These are phyloP conservation scores for Ilyonectria destructans DNA, from an alignment of 2,329 filamentous ascomycete species.

Conservation along the genomic window DNA sequence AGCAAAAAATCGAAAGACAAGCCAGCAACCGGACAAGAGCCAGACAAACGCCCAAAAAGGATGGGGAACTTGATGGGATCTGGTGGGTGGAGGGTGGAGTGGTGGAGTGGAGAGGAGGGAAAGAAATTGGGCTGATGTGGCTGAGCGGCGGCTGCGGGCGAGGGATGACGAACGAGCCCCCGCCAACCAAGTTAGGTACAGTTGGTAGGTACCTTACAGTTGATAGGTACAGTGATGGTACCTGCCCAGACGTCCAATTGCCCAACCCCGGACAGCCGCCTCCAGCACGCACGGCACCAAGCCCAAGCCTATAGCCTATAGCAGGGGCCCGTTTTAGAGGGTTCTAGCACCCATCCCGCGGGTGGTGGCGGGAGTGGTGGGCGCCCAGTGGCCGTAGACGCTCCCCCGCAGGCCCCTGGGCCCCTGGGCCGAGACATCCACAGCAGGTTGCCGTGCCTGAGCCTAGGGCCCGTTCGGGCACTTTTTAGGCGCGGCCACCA, in stretches of 20 bases:
- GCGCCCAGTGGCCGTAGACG: neutral
- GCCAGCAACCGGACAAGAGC: neutral
- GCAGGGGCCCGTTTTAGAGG: too few species aligned
- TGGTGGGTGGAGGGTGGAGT: conserved; percentile 7
- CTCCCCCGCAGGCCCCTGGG: conserved; percentile 24
- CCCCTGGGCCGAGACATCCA: conserved; percentile 33
- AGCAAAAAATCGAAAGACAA: neutral
- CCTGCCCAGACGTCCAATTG: too few species aligned
- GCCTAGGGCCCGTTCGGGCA: conserved; percentile 14
- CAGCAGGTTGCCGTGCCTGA: conserved; percentile 28
- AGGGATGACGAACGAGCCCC: conserved; percentile 29
- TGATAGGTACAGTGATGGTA: neutral
- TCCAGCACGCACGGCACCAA: too few species aligned
- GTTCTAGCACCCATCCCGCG: neutral
- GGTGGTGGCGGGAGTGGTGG: neutral
- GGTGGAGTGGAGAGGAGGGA: conserved; percentile 20
- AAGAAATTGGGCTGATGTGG: conserved; percentile 34
- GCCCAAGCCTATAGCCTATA: too few species aligned
- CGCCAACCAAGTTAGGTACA: neutral
- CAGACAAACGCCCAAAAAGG: conserved; percentile 6
- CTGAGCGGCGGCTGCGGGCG: conserved; percentile 30
- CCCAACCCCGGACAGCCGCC: too few species aligned
- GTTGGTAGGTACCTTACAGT: neutral
- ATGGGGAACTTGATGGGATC: conserved; percentile 6
- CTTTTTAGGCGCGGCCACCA: conserved; percentile 20